Base-by-base conservation (phyloP, 31 red algal species). In the Endocladia muricata region DNA sequence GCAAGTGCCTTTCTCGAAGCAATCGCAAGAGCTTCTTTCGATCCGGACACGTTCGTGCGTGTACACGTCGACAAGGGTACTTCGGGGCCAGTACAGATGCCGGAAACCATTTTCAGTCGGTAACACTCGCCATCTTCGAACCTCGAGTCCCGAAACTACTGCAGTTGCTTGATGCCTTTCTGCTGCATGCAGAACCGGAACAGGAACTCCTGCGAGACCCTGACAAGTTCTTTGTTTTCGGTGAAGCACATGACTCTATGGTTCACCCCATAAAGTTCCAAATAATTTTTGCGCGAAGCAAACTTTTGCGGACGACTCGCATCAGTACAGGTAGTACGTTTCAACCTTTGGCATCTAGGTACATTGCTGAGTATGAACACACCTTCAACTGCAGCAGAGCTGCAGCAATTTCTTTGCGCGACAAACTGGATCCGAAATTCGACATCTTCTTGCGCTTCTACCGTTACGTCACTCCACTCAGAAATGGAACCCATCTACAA, bases 21-120 rank as follows among this genome's bases (percentile, higher is more conserved):
- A 75, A 11, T 74, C 69, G 1, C 70, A 76, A 30, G 54, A 85
- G 39, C 64, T 65, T n/a, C 43, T 78, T 37, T 71, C 64, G 15
- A 77, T 87, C 23, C 42, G 69, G 25, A 78, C 60, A 7, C 83
- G 73, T 1, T 4, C 71, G 7, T 72, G 72, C 23, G 38, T 68
- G 0, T 86, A 71, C 9, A 51, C 63, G 1, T 51, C 57, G 13
- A 21, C 25, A 1, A 1, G 62, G 2, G 22, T 70, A 42, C 31
- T 61, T 0, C 72, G 72, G 61, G 62, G n/a, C 7, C 1, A 67
- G 33, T n/a, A 54, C 68, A 4, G 68, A 73, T 51, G 68, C 68
- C 41, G 68, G 68, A 8, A 73, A 73, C 40, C 44, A 73, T 73
- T 73, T 73, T 28, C 68, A 73, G 38, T 8, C 40, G 21, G 44